These are phyloP conservation scores for Didymosphaeria variabile DNA, from an alignment of 2,329 filamentous ascomycete genomes.

Conservation along the genomic window DNA sequence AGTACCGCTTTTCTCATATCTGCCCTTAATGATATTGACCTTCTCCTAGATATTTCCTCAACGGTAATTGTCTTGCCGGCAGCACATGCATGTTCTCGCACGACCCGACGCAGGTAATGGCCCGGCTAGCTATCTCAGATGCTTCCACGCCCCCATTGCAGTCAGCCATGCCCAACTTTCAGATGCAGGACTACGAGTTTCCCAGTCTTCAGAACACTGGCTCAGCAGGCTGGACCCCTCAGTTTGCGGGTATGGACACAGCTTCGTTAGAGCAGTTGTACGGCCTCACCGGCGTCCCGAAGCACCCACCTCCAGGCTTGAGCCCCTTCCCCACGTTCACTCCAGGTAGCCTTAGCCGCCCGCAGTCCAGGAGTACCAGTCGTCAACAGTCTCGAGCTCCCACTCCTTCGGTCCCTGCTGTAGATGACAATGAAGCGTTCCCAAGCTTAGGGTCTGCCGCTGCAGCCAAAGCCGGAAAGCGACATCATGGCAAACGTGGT, in stretches of 20 bases:
- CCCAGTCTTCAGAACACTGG: conserved; percentile 70
- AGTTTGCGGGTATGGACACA: conserved; percentile 53
- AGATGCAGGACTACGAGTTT: conserved; percentile 87
- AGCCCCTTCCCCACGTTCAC: conserved; percentile 69
- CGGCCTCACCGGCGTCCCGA: conserved; percentile 42
- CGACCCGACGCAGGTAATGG: conserved; percentile 87
- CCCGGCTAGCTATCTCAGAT: conserved; percentile 78
- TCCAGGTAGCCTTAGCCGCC: conserved; percentile 65
- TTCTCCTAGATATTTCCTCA: conserved; percentile 85
- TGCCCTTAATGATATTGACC: conserved; percentile 22
- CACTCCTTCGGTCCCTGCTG: conserved; percentile 74
- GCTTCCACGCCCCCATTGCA: conserved; percentile 70
- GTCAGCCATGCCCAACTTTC: conserved; percentile 72
- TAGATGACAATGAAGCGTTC: conserved; percentile 96
- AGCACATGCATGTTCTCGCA: conserved; percentile 97
- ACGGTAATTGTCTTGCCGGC: conserved; percentile 93
- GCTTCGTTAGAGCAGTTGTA: conserved; percentile 55
- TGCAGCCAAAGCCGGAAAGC: conserved; percentile 79
- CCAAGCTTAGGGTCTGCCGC: conserved; percentile 83
- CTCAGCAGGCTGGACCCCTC: conserved; percentile 52
- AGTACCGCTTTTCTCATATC: conserved; percentile 54
- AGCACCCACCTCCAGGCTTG: conserved; percentile 74
- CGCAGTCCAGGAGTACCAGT: conserved; percentile 84
- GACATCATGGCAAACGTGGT: conserved; percentile 90
- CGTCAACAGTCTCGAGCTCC: conserved; percentile 74